A percentile compares a stretch with the other conserved stretches of the same genome.
Evolutionary conservation across 78 protist species (phyloP).

Genomic region (Dictyostelium firmibasis): DNA sequence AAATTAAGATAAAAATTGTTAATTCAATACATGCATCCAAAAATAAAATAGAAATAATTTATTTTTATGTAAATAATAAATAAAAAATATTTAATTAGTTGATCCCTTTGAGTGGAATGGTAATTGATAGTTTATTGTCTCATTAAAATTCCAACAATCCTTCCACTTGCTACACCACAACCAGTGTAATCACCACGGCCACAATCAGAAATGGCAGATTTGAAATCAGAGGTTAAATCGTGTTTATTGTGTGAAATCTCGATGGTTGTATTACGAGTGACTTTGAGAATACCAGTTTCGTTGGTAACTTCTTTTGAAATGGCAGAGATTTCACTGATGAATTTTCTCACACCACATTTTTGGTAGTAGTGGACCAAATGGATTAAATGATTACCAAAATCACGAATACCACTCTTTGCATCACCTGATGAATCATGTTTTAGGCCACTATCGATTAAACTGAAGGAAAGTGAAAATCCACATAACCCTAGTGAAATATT

Average conservation of each 20-base stretch:
- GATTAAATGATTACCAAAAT: constrained; percentile 21
- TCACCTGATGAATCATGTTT: background rate
- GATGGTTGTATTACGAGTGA: constrained; percentile 14
- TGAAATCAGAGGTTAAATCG: constrained; percentile 32
- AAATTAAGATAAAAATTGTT: no score
- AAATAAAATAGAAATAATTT: no score
- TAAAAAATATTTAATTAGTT: background rate
- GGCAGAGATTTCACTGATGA: constrained; percentile 30
- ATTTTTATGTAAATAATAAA: background rate
- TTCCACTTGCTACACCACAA: constrained; percentile 38
- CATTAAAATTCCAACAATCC: constrained; percentile 16
- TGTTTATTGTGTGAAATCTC: constrained; percentile 58
- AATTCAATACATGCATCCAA: no score
- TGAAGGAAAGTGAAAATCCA: background rate
- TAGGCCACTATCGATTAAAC: background rate
- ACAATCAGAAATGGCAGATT: constrained; percentile 20
- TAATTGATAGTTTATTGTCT: background rate
- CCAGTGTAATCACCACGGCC: background rate
- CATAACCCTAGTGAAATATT: background rate
- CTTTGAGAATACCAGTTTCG: constrained; percentile 27
- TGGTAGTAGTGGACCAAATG: background rate
- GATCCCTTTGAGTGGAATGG: background rate
- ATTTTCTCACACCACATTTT: constrained; percentile 23
- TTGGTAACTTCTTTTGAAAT: background rate
- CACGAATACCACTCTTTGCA: constrained; percentile 1